Conservation (phyloP, 2,329 filamentous ascomycete genomes). For the Ophiocordyceps camponoti-floridani region DNA sequence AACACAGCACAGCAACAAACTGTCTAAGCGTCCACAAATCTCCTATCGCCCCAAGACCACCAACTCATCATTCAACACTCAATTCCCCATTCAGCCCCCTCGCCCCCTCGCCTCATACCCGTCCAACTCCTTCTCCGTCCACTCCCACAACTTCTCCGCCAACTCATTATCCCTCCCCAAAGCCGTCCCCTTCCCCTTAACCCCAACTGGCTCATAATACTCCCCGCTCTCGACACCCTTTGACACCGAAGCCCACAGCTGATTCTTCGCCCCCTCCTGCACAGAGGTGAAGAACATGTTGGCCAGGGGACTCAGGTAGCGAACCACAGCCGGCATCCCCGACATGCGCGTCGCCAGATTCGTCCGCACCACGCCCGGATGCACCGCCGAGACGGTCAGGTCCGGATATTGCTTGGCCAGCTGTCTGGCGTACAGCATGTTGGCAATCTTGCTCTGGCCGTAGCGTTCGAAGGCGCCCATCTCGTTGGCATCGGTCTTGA, state of each 20-base stretch:
- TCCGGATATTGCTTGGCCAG: slow-evolving; percentile 8
- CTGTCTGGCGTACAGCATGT: slow-evolving; percentile 11
- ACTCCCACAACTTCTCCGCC: slow-evolving; percentile 15
- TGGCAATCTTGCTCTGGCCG: slow-evolving; percentile 14
- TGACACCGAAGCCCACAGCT: slow-evolving; percentile 23
- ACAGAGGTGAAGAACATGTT: slow-evolving; percentile 7
- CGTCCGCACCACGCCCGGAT: slow-evolving; percentile 12
- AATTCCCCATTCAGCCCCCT: neutral
- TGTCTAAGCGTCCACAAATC: too few relatives aligned
- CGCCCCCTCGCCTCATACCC: neutral
- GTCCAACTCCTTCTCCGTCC: slow-evolving; percentile 15
- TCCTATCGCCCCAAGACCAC: too few relatives aligned
- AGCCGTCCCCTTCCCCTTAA: slow-evolving; percentile 6
- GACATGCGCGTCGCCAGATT: slow-evolving; percentile 8
- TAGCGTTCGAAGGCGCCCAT: slow-evolving; percentile 9
- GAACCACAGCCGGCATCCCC: slow-evolving; percentile 1
- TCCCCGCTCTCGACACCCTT: slow-evolving; percentile 13
- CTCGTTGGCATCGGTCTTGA: slow-evolving; percentile 7
- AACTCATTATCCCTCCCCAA: slow-evolving; percentile 10
- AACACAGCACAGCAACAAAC: too few relatives aligned
- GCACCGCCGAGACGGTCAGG: slow-evolving; percentile 9
- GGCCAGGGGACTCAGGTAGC: slow-evolving; percentile 3
- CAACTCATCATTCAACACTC: too few relatives aligned
- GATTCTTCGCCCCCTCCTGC: slow-evolving; percentile 18
- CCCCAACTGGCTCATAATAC: slow-evolving; percentile 16